Conservation (phyloP, 805 yeast genomes). For the Candida ascalaphidarum region DNA sequence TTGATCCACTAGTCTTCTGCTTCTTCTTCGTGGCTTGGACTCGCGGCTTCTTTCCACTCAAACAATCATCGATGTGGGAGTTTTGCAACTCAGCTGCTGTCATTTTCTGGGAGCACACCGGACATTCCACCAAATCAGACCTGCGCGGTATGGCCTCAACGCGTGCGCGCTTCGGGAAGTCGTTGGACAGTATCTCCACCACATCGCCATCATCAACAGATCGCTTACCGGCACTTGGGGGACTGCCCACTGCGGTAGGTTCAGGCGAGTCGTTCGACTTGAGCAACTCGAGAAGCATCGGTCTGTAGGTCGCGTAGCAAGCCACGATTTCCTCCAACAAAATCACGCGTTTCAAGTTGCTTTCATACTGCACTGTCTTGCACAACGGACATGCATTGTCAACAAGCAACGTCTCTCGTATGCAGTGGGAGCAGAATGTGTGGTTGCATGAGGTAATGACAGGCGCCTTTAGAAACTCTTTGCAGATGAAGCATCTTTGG, state of each 20-base stretch:
- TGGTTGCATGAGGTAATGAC: slow-evolving; percentile 81
- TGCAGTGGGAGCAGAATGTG: slow-evolving; percentile 83
- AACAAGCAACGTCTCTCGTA: slow-evolving; percentile 57
- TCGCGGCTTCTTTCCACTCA: slow-evolving; percentile 21
- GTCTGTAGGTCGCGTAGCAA: slow-evolving; percentile 40
- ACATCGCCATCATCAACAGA: slow-evolving; percentile 9
- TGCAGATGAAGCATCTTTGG: slow-evolving; percentile 80
- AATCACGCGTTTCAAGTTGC: slow-evolving; percentile 57
- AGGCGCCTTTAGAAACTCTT: slow-evolving; percentile 73
- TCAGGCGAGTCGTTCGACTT: too few species aligned
- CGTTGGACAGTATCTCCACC: slow-evolving; percentile 7
- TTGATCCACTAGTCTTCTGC: too few species aligned
- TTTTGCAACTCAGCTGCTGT: slow-evolving; percentile 48
- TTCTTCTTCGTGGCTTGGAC: slow-evolving; percentile 4
- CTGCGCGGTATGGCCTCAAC: slow-evolving; percentile 7
- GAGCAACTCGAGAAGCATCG: slow-evolving; percentile 25
- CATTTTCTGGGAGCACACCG: slow-evolving; percentile 53
- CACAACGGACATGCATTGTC: slow-evolving; percentile 73
- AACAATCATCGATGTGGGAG: slow-evolving; percentile 56
- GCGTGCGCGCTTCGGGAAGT: slow-evolving; percentile 9
- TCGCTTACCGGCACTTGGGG: slow-evolving; percentile 2
- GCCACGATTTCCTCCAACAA: slow-evolving; percentile 63
- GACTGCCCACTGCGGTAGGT: too few species aligned
- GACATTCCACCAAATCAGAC: slow-evolving; percentile 46
- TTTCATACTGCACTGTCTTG: slow-evolving; percentile 58